These are phyloP conservation scores for Fusarium siculi DNA, from an alignment of 2,329 filamentous ascomycete species.

Conservation along the genomic window DNA sequence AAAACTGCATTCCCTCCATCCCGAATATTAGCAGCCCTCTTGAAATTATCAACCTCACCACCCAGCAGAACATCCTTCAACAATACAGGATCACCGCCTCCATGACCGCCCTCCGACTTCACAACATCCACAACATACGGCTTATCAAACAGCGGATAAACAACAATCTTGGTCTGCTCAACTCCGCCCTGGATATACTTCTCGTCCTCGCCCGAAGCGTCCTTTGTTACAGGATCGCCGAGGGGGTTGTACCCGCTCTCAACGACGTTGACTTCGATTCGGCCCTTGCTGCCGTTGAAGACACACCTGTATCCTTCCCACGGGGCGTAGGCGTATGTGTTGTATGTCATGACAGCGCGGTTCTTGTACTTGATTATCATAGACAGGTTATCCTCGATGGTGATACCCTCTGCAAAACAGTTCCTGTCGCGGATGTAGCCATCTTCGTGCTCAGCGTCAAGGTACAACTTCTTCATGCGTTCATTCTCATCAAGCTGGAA, in stretches of 20 bases:
- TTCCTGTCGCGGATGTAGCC: conserved; percentile 70
- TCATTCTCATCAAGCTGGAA: conserved; percentile 63
- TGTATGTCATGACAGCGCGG: conserved; percentile 67
- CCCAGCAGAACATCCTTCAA: conserved; percentile 68
- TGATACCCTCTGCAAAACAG: conserved; percentile 71
- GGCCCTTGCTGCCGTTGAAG: conserved; percentile 68
- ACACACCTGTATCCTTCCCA: conserved; percentile 69
- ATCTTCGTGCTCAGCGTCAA: conserved; percentile 72
- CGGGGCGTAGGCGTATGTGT: conserved; percentile 68
- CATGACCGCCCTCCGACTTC: conserved; percentile 65
- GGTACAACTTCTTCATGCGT: conserved; percentile 67
- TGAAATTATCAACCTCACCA: conserved; percentile 58
- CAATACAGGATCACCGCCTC: conserved; percentile 65
- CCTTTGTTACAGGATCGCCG: conserved; percentile 58
- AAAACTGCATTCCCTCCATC: conserved; percentile 69
- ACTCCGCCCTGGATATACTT: conserved; percentile 40
- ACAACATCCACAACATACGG: conserved; percentile 65
- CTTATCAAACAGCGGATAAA: conserved; percentile 66
- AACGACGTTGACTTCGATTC: conserved; percentile 70
- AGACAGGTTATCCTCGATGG: conserved; percentile 71
- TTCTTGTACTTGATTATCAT: conserved; percentile 67
- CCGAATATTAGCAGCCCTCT: conserved; percentile 65
- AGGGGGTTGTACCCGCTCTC: conserved; percentile 70
- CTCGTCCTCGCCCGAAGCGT: conserved; percentile 55
- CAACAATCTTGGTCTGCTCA: conserved; percentile 55